Base-by-base conservation (phyloP, 805 yeast species). In the Candida loeiensis region DNA sequence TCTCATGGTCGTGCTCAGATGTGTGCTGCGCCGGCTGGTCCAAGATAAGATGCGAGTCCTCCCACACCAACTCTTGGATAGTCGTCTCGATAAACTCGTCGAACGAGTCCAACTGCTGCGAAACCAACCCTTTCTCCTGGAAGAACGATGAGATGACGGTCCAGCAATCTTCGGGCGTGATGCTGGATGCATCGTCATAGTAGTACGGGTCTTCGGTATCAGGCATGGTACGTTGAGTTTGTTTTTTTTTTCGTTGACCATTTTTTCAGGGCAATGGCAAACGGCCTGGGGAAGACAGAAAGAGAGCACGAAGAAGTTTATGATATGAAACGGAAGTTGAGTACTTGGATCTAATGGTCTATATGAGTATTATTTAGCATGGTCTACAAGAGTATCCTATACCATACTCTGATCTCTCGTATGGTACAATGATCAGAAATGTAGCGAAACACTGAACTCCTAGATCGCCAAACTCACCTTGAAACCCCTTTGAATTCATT, bases 161-260 rank as follows among this genome's bases (percentile, higher is more conserved):
- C 99, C 99, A 93, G 67, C 99, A 93, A 73, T 93, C 99, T 70
- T 93, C 99, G 20, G 96, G 86, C 22, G 98, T 89, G 68, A 93
- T 87, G 47, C 52, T 52, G 56, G 82, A 77, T 45, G 76, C 77
- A 46, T 77, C 86, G 48, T 75, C 82, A 51, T 83, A 90, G 59
- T 80, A 81, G 62, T 86, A 85, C 37, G 82, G 85, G 62, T 84
- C 90, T 39, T 63, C 70, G 15, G 42, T 33, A 18, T 22, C 36
- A 18, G 36, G 21, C 36, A 30, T 30, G 33, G 20, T 8, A 30
- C 33, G 33, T 30, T 18, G 33, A 28, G 21, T 30, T 26, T 26
- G 33, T 30, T 30, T 30, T 30, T 30, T 30, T 30, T 30, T 30
- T 30, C 33, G 33, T 30, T 30, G 33, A 30, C 13, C 7, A 30